Evolutionary conservation across 2,329 filamentous ascomycete species (phyloP).

Genomic region (Ceratocystis lukuohia): DNA sequence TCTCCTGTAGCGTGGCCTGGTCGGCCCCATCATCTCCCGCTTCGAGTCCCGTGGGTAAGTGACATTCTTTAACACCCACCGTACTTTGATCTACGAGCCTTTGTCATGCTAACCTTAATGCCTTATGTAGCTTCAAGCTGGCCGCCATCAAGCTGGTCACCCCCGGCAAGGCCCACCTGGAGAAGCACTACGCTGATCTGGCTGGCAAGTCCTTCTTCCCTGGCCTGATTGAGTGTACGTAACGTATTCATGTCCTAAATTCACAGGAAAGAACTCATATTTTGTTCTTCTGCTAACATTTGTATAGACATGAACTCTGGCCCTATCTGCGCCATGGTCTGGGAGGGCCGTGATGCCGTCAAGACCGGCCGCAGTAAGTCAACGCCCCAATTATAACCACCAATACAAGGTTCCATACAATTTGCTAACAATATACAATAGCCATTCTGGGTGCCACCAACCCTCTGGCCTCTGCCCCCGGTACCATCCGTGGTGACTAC

Average conservation of each 20-base stretch:
- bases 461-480: conserved; percentile 83
- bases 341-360: conserved; percentile 97
- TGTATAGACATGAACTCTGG: conserved; percentile 82
- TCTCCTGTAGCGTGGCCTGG: conserved; percentile 66
- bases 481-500: conserved; percentile 94
- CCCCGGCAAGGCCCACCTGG: conserved; percentile 86
- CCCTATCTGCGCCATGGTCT: conserved; percentile 98
- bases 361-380: conserved; percentile 82
- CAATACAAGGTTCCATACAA: conserved; percentile 12
- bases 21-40: conserved; percentile 94
- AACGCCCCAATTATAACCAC: neutral
- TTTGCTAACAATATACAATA: conserved; percentile 25
- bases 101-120: neutral
- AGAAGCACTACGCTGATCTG: conserved; percentile 94
- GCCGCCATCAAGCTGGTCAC: conserved; percentile 90
- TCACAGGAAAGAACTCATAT: too few species aligned
- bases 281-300: conserved; percentile 20
- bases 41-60: conserved; percentile 90
- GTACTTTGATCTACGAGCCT: neutral
- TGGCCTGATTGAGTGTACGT: conserved; percentile 78
- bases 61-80: conserved; percentile 3
- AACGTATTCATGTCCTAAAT: conserved; percentile 19
- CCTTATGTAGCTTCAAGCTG: conserved; percentile 71
- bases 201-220: conserved; percentile 92
- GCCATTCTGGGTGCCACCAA: conserved; percentile 97